phyloP scores from a whole-genome alignment of 148 eudicot species.

The Cornus kousa region DNA sequence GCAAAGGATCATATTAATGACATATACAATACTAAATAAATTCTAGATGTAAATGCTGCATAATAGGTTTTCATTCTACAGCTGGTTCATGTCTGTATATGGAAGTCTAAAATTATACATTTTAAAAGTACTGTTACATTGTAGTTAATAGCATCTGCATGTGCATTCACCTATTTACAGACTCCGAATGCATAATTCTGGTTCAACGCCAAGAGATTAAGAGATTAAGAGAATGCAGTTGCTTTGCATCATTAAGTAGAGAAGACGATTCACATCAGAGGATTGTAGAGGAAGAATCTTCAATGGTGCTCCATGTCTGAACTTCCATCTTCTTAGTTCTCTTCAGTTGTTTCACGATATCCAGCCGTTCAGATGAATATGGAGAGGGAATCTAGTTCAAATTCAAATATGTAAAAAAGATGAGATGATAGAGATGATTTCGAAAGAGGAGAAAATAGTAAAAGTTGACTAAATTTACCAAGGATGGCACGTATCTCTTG shows the following conservation, averaged over 20 bases:
- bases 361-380: slow-evolving; percentile 35
- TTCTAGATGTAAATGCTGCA: too few species aligned
- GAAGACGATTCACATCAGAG: neutral
- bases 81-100: neutral
- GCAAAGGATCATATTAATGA: too few species aligned
- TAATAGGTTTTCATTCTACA: too few species aligned
- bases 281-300: slow-evolving; percentile 5
- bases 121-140: neutral
- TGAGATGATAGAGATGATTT: neutral
- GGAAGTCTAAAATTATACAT: neutral
- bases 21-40: too few species aligned
- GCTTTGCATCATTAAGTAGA: neutral
- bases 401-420: neutral
- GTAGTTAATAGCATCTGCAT: neutral
- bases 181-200: neutral
- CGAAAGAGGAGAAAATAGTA: neutral
- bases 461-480: slow-evolving; percentile 25
- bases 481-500: slow-evolving; percentile 38
- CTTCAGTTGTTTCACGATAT: slow-evolving; percentile 42
- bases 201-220: neutral
- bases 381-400: slow-evolving; percentile 46
- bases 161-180: neutral
- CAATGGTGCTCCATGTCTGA: slow-evolving; percentile 12
- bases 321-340: slow-evolving; percentile 47
- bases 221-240: neutral